Evolutionary conservation across 2,329 filamentous ascomycete species (phyloP).

Genomic region (Trichoderma koningii): DNA sequence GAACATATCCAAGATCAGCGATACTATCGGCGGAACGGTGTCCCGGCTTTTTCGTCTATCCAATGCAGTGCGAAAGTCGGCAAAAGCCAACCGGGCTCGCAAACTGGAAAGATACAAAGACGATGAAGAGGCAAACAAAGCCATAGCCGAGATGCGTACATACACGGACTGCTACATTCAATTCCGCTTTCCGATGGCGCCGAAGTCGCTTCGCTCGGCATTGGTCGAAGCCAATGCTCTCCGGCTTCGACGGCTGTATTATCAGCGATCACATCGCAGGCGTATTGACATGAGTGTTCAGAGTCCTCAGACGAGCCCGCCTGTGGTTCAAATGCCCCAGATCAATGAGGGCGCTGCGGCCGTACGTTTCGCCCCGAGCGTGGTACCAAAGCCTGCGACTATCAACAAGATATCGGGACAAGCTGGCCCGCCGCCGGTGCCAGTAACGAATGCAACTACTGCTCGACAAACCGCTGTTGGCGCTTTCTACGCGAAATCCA

Average conservation of each 20-base stretch:
- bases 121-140: not conserved
- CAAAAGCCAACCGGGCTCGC: constrained; percentile 1
- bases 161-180: constrained; percentile 14
- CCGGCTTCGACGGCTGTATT: constrained; percentile 13
- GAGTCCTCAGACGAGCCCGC: not conserved
- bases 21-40: constrained; percentile 14
- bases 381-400: not conserved
- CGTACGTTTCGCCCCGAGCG: constrained; percentile 1
- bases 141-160: not conserved
- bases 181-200: constrained; percentile 4
- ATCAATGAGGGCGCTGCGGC: constrained; percentile 2
- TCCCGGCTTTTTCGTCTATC: constrained; percentile 18
- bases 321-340: not conserved
- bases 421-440: not conserved
- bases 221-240: constrained; percentile 12
- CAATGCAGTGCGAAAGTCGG: constrained; percentile 12
- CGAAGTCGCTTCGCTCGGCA: not conserved
- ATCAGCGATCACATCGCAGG: constrained; percentile 15
- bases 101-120: constrained; percentile 6
- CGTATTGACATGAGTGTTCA: constrained; percentile 4
- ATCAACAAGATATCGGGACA: not conserved
- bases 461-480: constrained; percentile 4
- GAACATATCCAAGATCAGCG: constrained; percentile 2
- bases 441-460: constrained; percentile 8
- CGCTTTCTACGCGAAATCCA: not conserved